A percentile compares a stretch with the other conserved stretches of the same genome.
These are phyloP conservation scores for Rubia peregrina DNA, from an alignment of 305 asterid species.

Conservation along the genomic window DNA sequence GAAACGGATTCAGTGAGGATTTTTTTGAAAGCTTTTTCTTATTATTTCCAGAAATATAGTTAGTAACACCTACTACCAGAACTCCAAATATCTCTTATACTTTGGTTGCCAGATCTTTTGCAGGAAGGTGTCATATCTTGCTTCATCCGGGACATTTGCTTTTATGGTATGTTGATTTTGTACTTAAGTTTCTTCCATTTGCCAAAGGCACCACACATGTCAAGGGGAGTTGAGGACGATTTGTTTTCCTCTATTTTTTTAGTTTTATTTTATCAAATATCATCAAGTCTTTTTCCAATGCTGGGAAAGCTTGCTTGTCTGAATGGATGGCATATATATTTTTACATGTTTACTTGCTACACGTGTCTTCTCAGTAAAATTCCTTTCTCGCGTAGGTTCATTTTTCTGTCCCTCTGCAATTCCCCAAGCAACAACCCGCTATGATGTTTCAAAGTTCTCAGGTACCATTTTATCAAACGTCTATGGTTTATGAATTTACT, in stretches of 20 bases:
- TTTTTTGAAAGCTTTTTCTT: constrained; percentile 20
- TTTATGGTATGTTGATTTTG: constrained; percentile 52
- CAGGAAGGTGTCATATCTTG: constrained; percentile 68
- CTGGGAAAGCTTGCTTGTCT: background rate
- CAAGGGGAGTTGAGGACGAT: background rate
- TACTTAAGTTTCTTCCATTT: constrained; percentile 1
- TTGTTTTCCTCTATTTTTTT: background rate
- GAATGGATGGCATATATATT: background rate
- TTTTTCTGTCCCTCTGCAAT: constrained; percentile 68
- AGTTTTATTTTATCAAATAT: background rate
- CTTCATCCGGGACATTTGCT: constrained; percentile 63
- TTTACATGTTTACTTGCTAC: background rate
- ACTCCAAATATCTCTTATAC: constrained; percentile 16
- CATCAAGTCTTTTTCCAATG: background rate
- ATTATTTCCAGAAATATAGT: background rate
- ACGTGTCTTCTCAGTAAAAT: constrained; percentile 9
- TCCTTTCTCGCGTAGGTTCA: constrained; percentile 52
- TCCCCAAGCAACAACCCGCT: constrained; percentile 78
- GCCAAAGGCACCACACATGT: background rate
- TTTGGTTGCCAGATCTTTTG: constrained; percentile 61
- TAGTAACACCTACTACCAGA: constrained; percentile 6
- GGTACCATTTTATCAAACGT: constrained; percentile 28
- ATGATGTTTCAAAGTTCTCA: constrained; percentile 77
- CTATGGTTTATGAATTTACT: background rate
- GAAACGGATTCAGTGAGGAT: constrained; percentile 81